Evolutionary conservation across 2,329 filamentous ascomycete genomes (phyloP).

Genomic region (Verticillium nonalfalfae): DNA sequence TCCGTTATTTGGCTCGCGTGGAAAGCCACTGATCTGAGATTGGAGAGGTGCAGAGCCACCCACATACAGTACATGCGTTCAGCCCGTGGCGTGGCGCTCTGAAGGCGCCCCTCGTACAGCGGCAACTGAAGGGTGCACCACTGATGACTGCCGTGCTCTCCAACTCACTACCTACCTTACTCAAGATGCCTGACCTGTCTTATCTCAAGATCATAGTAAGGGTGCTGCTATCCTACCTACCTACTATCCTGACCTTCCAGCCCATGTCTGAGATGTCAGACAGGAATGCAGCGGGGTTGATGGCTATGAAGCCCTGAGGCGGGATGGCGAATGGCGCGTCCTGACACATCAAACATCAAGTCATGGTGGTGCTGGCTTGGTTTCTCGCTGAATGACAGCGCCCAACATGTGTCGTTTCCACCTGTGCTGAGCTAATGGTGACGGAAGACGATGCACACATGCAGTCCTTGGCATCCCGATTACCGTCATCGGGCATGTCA

Average conservation of each 20-base stretch:
- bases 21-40: not conserved
- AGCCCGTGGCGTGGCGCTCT: not conserved
- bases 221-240: no score
- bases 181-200: no score
- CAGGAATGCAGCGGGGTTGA: not conserved
- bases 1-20: not conserved
- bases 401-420: no score
- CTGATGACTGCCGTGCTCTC: not conserved
- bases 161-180: no score
- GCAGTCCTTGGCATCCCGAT: not conserved
- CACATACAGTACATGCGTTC: not conserved
- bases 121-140: not conserved
- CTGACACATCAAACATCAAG: not conserved
- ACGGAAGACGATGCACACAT: not conserved
- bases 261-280: not conserved
- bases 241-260: not conserved
- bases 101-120: not conserved
- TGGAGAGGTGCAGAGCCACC: not conserved
- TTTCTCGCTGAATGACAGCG: not conserved
- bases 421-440: not conserved
- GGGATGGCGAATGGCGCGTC: not conserved
- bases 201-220: no score
- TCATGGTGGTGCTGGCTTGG: no score
- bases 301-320: not conserved
- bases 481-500: not conserved